Evolutionary conservation across 352 stramenopile species (phyloP).

Genomic region (Phytopythium montanum): DNA sequence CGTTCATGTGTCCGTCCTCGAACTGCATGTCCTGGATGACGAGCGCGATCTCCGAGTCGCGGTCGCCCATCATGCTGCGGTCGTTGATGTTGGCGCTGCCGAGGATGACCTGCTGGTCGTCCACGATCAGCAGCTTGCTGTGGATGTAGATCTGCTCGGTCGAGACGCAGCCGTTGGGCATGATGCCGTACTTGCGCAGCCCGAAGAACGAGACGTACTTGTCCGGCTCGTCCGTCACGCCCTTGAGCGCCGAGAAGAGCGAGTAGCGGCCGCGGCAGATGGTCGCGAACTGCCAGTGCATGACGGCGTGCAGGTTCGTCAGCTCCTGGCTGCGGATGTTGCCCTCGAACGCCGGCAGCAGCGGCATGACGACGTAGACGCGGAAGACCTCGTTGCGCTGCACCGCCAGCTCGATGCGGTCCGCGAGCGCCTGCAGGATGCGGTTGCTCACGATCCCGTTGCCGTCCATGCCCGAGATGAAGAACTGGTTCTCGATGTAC

Average conservation of each 20-base stretch:
- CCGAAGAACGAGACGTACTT: conserved; percentile 85
- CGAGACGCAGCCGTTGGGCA: conserved; percentile 69
- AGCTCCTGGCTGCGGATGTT: conserved; percentile 81
- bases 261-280: conserved; percentile 80
- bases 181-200: conserved; percentile 79
- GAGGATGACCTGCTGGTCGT: conserved; percentile 90
- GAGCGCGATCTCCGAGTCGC: conserved; percentile 85
- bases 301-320: conserved; percentile 83
- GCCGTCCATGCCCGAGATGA: conserved; percentile 79
- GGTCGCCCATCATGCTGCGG: conserved; percentile 91
- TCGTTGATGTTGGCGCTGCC: conserved; percentile 96
- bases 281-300: conserved; percentile 88
- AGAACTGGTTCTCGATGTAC: conserved; percentile 95
- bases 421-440: conserved; percentile 76
- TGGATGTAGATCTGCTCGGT: conserved; percentile 93
- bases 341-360: conserved; percentile 80
- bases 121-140: conserved; percentile 87
- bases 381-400: conserved; percentile 69
- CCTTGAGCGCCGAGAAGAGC: conserved; percentile 66
- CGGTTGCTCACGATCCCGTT: conserved; percentile 80
- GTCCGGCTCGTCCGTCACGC: conserved; percentile 59
- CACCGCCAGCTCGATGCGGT: conserved; percentile 81
- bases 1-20: conserved; percentile 74
- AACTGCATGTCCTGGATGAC: conserved; percentile 84
- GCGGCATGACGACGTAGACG: conserved; percentile 84